Evolutionary conservation across 2,329 filamentous ascomycete genomes (phyloP), one percentile per base, ranked within the genome.

Genomic region (Scytalidium sp.): DNA sequence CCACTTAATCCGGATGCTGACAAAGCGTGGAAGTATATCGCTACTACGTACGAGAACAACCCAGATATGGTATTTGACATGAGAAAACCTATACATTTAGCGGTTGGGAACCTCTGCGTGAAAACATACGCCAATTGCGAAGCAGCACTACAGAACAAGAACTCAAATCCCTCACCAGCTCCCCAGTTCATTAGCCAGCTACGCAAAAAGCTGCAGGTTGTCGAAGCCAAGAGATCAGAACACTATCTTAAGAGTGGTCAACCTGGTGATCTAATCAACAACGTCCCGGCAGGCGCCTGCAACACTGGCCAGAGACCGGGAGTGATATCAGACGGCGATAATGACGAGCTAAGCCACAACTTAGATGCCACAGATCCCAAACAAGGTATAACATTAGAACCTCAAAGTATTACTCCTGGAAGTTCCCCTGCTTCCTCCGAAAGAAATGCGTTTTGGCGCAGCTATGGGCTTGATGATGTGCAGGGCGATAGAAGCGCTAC

Each of bases 11-110:
- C 48, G 7, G 64, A 67, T n/a, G 61, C 61, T 6, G 54, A 57
- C 10, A 65, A 67, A 42, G 66, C 65, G 8, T 70, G 67, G 60
- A 47, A 55, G 19, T 61, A 68, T 9, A 63, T 71, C 27, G 63
- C 62, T 22, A 62, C 46, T 4, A 57, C 64, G 3, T 71, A 70
- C 50, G 59, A 64, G 25, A 68, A 67, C 45, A 66, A 61, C 32
- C 54, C 51, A 36, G 57, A 56, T 3, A 55, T 65, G 52, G 19
- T 62, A 10, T 48, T 52, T 4, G 53, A 62, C 49, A 61, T 48
- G 25, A 61, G 59, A 27, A 61, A 60, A 46, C 60, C 61, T 1
- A 64, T 66, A 8, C 54, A 59, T 41, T 54, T 62, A n/a, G 65
- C 64, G 8, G 63, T 68, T 2, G 64, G 61, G 9, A 64, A 58